A percentile compares a stretch with the other conserved stretches of the same genome.
phyloP scores from a whole-genome alignment of 179 eudicot genomes.

The Heliamphora pulchella region DNA sequence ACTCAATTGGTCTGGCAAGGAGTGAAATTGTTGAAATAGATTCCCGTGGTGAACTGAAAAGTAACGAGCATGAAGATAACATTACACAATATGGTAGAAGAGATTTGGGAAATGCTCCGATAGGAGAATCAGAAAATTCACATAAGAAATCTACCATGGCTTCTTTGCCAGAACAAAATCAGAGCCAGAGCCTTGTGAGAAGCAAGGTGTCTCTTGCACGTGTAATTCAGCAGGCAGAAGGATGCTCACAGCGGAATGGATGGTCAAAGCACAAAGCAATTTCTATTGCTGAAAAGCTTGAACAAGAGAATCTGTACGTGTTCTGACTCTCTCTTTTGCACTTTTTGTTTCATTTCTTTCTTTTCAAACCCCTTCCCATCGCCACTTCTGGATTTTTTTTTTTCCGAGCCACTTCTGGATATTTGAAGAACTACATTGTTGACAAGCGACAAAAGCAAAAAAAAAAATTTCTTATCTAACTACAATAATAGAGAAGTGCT shows the following conservation, averaged over 20 bases:
- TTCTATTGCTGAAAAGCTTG: conserved; percentile 90
- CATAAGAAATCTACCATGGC: conserved; percentile 19
- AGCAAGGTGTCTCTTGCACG: conserved; percentile 85
- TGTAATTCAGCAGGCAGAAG: conserved; percentile 81
- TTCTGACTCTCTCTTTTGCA: conserved; percentile 11
- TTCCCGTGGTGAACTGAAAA: conserved; percentile 40
- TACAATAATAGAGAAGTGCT: not conserved
- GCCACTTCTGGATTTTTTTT: not conserved
- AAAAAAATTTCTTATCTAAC: not conserved
- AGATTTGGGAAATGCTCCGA: conserved; percentile 6
- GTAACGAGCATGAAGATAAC: conserved; percentile 27
- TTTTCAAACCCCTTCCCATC: not conserved
- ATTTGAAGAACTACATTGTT: not conserved
- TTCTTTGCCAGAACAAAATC: conserved; percentile 34
- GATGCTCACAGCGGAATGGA: conserved; percentile 49
- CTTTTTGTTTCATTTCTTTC: conserved; percentile 6
- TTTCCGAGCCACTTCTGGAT: too few relatives aligned
- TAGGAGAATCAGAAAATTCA: conserved; percentile 26
- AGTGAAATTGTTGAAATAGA: conserved; percentile 66
- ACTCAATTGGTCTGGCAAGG: conserved; percentile 23
- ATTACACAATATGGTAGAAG: conserved; percentile 28
- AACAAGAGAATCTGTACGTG: conserved; percentile 89
- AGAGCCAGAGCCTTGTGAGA: conserved; percentile 57
- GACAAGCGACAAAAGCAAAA: not conserved
- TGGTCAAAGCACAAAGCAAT: conserved; percentile 83